Evolutionary conservation across 2,329 filamentous ascomycete genomes (phyloP).

Genomic region (Amylocarpus encephaloides): DNA sequence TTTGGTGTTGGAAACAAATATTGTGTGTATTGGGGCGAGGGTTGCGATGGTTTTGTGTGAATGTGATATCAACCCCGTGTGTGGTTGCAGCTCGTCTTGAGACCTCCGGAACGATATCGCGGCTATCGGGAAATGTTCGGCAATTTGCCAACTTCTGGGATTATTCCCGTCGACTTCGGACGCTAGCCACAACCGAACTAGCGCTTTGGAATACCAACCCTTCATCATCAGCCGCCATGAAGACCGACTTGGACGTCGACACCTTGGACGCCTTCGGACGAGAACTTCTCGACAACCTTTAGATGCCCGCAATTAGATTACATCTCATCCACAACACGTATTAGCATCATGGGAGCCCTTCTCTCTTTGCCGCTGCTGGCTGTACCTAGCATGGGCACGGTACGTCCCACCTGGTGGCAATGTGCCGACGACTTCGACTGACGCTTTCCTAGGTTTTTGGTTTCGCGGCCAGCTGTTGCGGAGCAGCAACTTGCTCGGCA

Average conservation of each 20-base stretch:
- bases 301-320: background rate
- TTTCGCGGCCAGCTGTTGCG: conserved; percentile 84
- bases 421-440: conserved; percentile 8
- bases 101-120: background rate
- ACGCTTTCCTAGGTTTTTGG: conserved; percentile 56
- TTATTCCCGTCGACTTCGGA: background rate
- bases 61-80: no score
- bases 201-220: background rate
- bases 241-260: background rate
- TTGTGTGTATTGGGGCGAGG: no score
- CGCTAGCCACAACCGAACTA: background rate
- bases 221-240: background rate
- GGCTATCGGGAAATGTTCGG: no score
- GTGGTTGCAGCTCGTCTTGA: no score
- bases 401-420: conserved; percentile 42
- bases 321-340: conserved; percentile 1
- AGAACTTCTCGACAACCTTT: no score
- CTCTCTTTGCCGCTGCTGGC: conserved; percentile 86
- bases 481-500: conserved; percentile 92
- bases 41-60: no score
- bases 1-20: no score
- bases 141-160: no score
- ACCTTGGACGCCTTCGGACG: no score
- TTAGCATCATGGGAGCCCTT: conserved; percentile 71
- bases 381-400: conserved; percentile 77